These are phyloP conservation scores for Malus domestica DNA, from an alignment of 306 rosid genomes.

Conservation along the genomic window DNA sequence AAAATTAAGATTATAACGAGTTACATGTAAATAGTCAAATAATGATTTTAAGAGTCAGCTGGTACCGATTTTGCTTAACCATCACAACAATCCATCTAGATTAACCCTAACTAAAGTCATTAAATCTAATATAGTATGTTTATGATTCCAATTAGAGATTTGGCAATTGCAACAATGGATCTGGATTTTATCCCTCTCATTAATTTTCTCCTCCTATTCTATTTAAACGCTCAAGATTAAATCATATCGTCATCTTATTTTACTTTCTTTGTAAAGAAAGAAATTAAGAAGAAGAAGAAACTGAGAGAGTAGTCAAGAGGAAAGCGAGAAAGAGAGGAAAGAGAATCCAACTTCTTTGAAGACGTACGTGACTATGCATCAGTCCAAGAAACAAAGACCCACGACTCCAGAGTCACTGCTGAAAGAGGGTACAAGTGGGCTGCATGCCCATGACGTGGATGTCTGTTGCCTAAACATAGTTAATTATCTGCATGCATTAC, in stretches of 20 bases:
- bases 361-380: not conserved
- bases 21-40: not conserved
- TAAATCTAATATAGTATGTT: not conserved
- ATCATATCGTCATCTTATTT: too few relatives aligned
- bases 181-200: too few relatives aligned
- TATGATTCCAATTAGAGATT: not conserved
- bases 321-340: too few relatives aligned
- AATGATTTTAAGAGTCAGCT: not conserved
- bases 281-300: not conserved
- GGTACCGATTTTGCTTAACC: not conserved
- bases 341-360: too few relatives aligned
- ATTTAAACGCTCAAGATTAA: too few relatives aligned
- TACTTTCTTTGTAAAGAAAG: too few relatives aligned
- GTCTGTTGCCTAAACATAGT: not conserved
- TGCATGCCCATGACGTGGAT: not conserved
- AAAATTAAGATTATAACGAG: not conserved
- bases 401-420: not conserved
- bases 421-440: not conserved
- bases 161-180: not conserved
- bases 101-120: not conserved
- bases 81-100: not conserved
- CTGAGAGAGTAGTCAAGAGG: too few relatives aligned
- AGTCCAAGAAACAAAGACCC: constrained; percentile 9
- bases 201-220: too few relatives aligned
- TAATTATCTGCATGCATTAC: not conserved